A percentile compares a stretch with the other conserved stretches of the same genome.
These are phyloP conservation scores for Trichoderma sp. DNA, from an alignment of 2,329 filamentous ascomycete genomes.

Conservation along the genomic window DNA sequence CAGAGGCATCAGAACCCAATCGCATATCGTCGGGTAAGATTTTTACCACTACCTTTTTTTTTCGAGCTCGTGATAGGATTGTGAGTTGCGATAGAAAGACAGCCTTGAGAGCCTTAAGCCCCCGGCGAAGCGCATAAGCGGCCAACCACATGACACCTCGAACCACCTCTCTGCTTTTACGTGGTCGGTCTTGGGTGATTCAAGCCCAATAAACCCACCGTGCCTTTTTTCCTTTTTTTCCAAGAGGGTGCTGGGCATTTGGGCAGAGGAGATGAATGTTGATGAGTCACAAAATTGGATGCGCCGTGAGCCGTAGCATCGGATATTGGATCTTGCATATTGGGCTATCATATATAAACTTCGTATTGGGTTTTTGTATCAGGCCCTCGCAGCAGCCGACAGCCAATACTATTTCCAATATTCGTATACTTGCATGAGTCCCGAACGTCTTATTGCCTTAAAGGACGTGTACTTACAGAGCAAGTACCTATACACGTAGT, in stretches of 20 bases:
- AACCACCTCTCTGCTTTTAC: background rate
- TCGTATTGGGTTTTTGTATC: background rate
- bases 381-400: background rate
- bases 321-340: background rate
- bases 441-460: background rate
- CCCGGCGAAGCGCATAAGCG: conserved; percentile 9
- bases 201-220: background rate
- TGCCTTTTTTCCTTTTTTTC: background rate
- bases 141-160: conserved; percentile 8
- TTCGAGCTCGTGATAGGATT: background rate
- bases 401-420: background rate
- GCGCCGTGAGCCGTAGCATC: background rate
- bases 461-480: background rate
- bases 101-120: background rate
- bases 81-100: background rate
- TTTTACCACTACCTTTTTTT: background rate
- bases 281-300: background rate
- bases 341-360: background rate
- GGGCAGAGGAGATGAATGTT: background rate
- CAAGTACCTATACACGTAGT: background rate
- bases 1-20: background rate
- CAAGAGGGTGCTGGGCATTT: background rate
- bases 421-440: background rate
- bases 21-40: conserved; percentile 4
- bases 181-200: background rate